Evolutionary conservation across 2,329 filamentous ascomycete species (phyloP).

Genomic region (Alternaria sp.): DNA sequence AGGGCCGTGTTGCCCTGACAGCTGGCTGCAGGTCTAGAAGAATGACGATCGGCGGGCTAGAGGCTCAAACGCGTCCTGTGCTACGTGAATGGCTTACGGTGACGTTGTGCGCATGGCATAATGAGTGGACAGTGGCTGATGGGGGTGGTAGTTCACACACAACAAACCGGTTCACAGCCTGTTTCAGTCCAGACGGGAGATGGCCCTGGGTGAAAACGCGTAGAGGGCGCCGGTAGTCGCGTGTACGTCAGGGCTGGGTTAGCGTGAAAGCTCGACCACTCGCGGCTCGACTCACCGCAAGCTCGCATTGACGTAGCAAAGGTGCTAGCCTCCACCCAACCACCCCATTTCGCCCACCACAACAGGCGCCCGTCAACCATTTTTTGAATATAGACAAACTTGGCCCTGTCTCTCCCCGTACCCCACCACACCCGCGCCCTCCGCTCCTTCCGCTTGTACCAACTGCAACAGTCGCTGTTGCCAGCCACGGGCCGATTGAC

Average conservation of each 20-base stretch:
- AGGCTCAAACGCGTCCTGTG: background rate
- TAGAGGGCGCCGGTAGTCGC: slow-evolving; percentile 21
- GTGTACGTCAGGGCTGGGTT: slow-evolving; percentile 35
- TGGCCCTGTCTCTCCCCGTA: slow-evolving; percentile 4
- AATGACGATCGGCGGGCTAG: background rate
- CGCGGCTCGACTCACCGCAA: slow-evolving; percentile 10
- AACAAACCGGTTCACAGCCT: slow-evolving; percentile 5
- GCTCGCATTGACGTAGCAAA: slow-evolving; percentile 18
- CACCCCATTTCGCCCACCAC: slow-evolving; percentile 18
- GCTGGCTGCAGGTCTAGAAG: slow-evolving; percentile 1
- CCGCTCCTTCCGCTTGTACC: background rate
- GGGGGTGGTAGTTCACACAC: background rate
- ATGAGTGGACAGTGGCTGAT: background rate
- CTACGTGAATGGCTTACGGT: background rate
- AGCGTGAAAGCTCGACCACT: slow-evolving; percentile 2
- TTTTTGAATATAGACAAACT: background rate
- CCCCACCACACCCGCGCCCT: slow-evolving; percentile 4
- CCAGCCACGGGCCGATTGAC: slow-evolving; percentile 14
- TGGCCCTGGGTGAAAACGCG: slow-evolving; percentile 23
- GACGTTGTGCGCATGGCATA: slow-evolving; percentile 3
- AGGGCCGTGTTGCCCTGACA: slow-evolving; percentile 5
- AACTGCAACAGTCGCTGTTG: background rate
- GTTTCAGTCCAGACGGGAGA: background rate
- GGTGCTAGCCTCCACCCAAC: slow-evolving; percentile 13
- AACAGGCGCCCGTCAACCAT: slow-evolving; percentile 3